phyloP scores from a whole-genome alignment of 345 rosid genomes.

The Eucalyptus pauciflora region DNA sequence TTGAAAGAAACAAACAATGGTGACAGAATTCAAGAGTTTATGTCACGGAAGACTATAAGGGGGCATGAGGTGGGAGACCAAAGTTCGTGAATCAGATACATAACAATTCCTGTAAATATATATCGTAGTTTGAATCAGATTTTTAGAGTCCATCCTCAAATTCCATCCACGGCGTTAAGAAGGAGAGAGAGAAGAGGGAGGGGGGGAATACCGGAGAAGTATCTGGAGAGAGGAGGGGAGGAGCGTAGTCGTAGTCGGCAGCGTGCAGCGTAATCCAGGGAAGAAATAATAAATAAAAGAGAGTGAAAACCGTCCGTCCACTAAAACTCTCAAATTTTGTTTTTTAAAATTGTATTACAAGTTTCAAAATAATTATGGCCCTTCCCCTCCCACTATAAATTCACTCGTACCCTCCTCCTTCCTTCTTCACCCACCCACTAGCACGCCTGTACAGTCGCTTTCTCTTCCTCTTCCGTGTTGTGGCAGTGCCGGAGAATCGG shows the following conservation, averaged over 20 bases:
- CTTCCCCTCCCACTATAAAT: neutral
- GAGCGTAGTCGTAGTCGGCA: neutral
- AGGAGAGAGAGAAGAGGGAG: no score
- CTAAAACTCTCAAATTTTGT: neutral
- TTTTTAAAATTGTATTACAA: neutral
- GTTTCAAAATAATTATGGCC: neutral
- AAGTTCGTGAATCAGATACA: neutral
- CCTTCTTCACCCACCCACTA: neutral
- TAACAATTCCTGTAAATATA: neutral
- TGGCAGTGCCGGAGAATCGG: conserved; percentile 18
- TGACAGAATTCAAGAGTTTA: neutral
- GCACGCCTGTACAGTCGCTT: neutral
- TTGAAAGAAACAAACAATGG: neutral
- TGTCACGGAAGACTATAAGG: neutral
- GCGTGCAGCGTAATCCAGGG: neutral
- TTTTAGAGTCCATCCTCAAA: neutral
- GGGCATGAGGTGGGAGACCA: neutral
- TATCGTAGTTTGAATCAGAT: neutral
- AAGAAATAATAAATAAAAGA: neutral
- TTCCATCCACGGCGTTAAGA: neutral
- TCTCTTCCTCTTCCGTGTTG: neutral
- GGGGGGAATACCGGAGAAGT: neutral
- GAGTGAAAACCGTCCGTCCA: neutral
- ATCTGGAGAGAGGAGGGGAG: neutral
- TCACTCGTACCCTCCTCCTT: neutral